phyloP scores from a whole-genome alignment of 2,329 filamentous ascomycete genomes.

The Dichotomopilus funicola region DNA sequence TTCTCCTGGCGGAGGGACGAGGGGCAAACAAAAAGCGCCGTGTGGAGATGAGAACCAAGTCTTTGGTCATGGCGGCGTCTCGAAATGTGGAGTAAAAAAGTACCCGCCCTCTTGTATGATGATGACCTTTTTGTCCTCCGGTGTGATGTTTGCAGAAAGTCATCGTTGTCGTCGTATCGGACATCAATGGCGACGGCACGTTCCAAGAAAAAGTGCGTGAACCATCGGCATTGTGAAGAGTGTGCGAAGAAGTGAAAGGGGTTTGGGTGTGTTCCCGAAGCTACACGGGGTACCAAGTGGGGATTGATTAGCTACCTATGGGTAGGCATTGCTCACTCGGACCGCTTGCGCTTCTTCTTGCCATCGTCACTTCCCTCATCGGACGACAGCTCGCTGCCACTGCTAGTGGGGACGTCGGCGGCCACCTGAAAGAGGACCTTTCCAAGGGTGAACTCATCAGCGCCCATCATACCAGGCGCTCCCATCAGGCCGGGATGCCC shows the following conservation, averaged over 20 bases:
- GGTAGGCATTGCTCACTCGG: constrained; percentile 38
- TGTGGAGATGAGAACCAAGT: constrained; percentile 6
- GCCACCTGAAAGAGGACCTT: constrained; percentile 78
- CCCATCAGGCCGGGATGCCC: constrained; percentile 38
- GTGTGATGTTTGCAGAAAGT: constrained; percentile 21
- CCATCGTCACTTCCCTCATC: constrained; percentile 47
- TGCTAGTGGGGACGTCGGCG: constrained; percentile 60
- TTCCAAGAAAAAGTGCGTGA: constrained; percentile 22
- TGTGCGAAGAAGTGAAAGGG: constrained; percentile 26
- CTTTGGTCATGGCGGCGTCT: constrained; percentile 14
- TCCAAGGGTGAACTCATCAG: constrained; percentile 63
- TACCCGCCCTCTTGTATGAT: constrained; percentile 14
- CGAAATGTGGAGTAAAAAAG: constrained; percentile 10
- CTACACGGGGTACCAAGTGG: neutral
- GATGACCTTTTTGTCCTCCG: constrained; percentile 4
- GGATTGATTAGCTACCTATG: neutral
- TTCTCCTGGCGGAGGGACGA: no score
- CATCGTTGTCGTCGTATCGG: constrained; percentile 39
- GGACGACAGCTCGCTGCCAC: constrained; percentile 52
- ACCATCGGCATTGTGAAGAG: constrained; percentile 26
- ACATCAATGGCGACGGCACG: constrained; percentile 29
- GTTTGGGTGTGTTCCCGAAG: constrained; percentile 1
- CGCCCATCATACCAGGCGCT: constrained; percentile 35
- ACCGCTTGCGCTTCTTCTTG: constrained; percentile 74
- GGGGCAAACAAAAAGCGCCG: constrained; percentile 5